Evolutionary conservation across 2,329 filamentous ascomycete species (phyloP).

Genomic region (Ceratocystis albifundus): DNA sequence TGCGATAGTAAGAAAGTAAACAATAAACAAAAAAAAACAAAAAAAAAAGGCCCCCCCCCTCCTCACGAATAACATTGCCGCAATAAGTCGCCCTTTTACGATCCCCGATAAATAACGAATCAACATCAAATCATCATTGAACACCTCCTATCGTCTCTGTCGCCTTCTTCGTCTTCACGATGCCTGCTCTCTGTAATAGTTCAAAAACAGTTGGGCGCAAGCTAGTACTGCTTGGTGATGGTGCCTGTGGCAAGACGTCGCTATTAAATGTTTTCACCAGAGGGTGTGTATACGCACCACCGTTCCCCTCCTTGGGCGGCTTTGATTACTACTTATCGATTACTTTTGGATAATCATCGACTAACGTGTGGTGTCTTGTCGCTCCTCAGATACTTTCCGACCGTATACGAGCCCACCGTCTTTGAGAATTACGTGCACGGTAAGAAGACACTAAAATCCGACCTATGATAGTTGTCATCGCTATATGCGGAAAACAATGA

Average conservation of each 20-base stretch:
- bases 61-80: background rate
- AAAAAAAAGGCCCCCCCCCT: background rate
- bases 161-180: background rate
- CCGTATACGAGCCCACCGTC: conserved; percentile 94
- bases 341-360: background rate
- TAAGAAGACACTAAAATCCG: conserved; percentile 34
- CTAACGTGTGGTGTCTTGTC: background rate
- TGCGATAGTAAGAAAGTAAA: background rate
- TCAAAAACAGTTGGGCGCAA: conserved; percentile 87
- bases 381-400: conserved; percentile 71
- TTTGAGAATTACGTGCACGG: conserved; percentile 99
- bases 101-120: background rate
- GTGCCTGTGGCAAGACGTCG: conserved; percentile 94
- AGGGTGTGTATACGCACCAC: conserved; percentile 49
- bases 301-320: too few species aligned
- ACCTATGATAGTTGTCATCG: background rate
- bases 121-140: too few species aligned
- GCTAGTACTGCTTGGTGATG: conserved; percentile 88
- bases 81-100: background rate
- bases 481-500: background rate
- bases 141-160: background rate
- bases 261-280: conserved; percentile 95
- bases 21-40: conserved; percentile 1
- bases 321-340: background rate
- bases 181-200: conserved; percentile 47